A percentile compares a stretch with the other conserved stretches of the same genome.
Evolutionary conservation across 352 stramenopile genomes (phyloP).

Genomic region (Saprolegnia diclina): DNA sequence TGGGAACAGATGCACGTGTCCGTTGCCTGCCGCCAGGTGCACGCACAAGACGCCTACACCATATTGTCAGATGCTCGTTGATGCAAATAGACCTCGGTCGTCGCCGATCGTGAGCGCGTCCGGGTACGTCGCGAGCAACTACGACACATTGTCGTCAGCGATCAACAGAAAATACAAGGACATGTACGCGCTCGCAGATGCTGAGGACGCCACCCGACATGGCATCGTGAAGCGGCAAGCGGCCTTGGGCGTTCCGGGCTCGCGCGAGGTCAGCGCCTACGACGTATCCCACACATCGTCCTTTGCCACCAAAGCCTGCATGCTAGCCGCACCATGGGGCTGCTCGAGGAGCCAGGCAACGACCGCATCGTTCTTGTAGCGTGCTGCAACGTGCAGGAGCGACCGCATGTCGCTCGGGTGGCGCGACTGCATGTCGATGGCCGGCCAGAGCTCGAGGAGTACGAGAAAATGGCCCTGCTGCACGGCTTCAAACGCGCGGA

Average conservation of each 20-base stretch:
- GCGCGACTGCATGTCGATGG: conserved; percentile 7
- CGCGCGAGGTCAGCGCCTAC: background rate
- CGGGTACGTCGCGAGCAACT: background rate
- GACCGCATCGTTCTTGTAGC: conserved; percentile 6
- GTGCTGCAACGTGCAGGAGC: conserved; percentile 22
- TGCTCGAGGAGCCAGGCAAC: conserved; percentile 8
- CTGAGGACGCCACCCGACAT: conserved; percentile 9
- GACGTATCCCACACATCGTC: background rate
- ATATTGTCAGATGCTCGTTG: background rate
- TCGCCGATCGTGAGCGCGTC: conserved; percentile 2
- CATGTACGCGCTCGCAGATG: conserved; percentile 7
- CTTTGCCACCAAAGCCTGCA: background rate
- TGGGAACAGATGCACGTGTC: conserved; percentile 2
- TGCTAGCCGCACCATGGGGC: background rate
- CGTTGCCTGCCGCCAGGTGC: conserved; percentile 8
- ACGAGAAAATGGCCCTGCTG: conserved; percentile 21
- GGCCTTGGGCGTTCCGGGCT: background rate
- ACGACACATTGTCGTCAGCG: background rate
- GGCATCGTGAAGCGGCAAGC: conserved; percentile 20
- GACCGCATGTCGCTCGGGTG: conserved; percentile 10
- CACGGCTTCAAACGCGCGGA: conserved; percentile 18
- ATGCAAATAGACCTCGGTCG: background rate
- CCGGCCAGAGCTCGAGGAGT: conserved; percentile 12
- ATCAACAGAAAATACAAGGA: too few relatives aligned
- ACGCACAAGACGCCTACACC: conserved; percentile 7